phyloP scores from a whole-genome alignment of 352 stramenopile species.

The Globisporangium rhizosaccharum region DNA sequence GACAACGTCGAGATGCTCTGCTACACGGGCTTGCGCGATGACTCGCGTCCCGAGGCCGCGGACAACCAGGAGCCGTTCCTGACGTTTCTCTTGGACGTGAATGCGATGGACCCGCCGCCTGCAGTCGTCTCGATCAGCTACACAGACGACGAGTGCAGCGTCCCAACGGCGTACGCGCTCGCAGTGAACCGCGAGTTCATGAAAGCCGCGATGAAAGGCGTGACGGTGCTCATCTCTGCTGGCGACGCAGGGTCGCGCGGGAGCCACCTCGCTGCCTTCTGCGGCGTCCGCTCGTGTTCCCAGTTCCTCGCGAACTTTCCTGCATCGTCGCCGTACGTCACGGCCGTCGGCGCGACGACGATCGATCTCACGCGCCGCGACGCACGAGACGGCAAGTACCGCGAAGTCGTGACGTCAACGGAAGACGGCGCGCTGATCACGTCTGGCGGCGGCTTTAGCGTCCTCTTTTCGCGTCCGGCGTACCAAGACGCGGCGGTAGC shows the following conservation, averaged over 20 bases:
- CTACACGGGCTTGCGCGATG: constrained; percentile 49
- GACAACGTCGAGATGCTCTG: constrained; percentile 53
- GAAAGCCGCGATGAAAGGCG: constrained; percentile 61
- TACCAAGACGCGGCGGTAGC: constrained; percentile 43
- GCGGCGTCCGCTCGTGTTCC: constrained; percentile 29
- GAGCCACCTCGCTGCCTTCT: constrained; percentile 48
- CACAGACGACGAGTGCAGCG: constrained; percentile 74
- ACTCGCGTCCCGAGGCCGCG: constrained; percentile 34
- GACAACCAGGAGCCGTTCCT: constrained; percentile 83
- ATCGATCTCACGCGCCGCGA: constrained; percentile 12
- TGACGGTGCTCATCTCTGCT: constrained; percentile 61
- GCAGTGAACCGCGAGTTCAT: constrained; percentile 71
- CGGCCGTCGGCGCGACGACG: constrained; percentile 58
- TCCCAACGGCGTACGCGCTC: constrained; percentile 43
- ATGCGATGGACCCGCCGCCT: constrained; percentile 52
- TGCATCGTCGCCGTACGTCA: constrained; percentile 70
- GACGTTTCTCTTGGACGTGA: constrained; percentile 63
- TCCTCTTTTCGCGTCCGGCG: constrained; percentile 34
- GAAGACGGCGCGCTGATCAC: constrained; percentile 53
- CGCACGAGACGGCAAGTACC: constrained; percentile 21
- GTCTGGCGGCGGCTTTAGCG: constrained; percentile 68
- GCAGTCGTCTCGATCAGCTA: constrained; percentile 78
- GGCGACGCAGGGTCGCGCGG: constrained; percentile 59
- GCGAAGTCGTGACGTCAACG: constrained; percentile 46
- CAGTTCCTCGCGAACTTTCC: constrained; percentile 65